Evolutionary conservation across 495 filamentous ascomycete genomes (phyloP), one percentile per base, ranked within the genome.

Genomic region (Sporormia fimetaria): DNA sequence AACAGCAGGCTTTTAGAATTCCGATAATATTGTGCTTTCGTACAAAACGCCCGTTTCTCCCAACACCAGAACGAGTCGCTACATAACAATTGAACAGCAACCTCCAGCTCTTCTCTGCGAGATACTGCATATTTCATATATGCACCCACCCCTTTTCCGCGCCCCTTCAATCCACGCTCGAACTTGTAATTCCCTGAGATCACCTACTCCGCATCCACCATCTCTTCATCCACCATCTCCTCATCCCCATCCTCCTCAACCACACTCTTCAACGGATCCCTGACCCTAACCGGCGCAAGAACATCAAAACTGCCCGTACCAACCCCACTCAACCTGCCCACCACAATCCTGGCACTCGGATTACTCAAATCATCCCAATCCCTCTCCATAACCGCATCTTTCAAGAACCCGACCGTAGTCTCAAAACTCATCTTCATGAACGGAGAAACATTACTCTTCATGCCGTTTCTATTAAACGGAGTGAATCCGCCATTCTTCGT

Each of bases 401-500:
- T 83, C 59, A 96, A 69, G 66, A 93, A 95, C 1, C 80, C 81
- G 23, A 94, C 73, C 15, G 90, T 96, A 4, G 90, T 96, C 70
- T 99, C 87, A 67, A 95, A 96, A 61, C 83, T 92, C 86, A 94
- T 94, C 71, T 95, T 94, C 62, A 87, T 80, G 47, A 96, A 86
- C 1, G 90, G 87, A 37, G 80, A 87, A 11, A 83, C 76, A 54
- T 79, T 81, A 43, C 80, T 73, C 57, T 77, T 81, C 37, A 96
- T 58, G 12, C 87, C 90, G 50, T 79, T 87, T 31, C 90, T 80
- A 62, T 82, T 94, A 66, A 96, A 99, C 2, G 88, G 77, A 12
- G 72, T 77, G 63, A 90, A 96, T 12, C 75, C 76, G 47, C 90
- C 90, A 45, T 75, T 77, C 18, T 86, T 66, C 12, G 92, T 96